phyloP scores from a whole-genome alignment of 768 basidiomycete species.

The Lentinula raphanica region DNA sequence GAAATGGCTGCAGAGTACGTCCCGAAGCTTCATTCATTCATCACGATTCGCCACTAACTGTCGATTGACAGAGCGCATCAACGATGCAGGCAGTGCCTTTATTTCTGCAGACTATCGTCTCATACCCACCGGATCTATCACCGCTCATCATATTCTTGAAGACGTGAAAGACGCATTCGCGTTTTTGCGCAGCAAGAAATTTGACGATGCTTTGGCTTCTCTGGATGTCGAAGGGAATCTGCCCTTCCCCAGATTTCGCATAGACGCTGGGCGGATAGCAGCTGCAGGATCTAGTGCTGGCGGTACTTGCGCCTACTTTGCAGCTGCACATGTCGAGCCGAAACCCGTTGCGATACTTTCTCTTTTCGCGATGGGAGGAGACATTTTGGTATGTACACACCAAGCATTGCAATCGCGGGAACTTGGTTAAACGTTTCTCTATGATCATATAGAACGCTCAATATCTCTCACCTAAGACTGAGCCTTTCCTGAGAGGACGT shows the following conservation, averaged over 20 bases:
- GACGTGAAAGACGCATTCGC: slow-evolving; percentile 54
- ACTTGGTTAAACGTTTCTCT: not conserved
- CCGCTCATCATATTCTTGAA: slow-evolving; percentile 50
- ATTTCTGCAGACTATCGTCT: slow-evolving; percentile 63
- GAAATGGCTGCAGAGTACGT: slow-evolving; percentile 51
- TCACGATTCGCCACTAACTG: not conserved
- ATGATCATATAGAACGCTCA: not conserved
- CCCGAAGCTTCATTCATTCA: not conserved
- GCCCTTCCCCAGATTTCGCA: slow-evolving; percentile 18
- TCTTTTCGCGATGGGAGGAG: slow-evolving; percentile 59
- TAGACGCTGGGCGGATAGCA: slow-evolving; percentile 41
- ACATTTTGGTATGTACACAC: slow-evolving; percentile 38
- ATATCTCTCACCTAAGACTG: not conserved
- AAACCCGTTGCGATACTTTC: slow-evolving; percentile 51
- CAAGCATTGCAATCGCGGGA: not conserved
- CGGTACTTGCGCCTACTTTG: slow-evolving; percentile 58
- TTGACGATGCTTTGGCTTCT: slow-evolving; percentile 9
- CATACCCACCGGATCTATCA: slow-evolving; percentile 40
- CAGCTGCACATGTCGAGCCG: slow-evolving; percentile 49
- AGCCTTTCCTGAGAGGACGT: not conserved
- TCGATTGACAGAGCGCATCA: slow-evolving; percentile 37
- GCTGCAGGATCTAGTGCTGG: slow-evolving; percentile 59
- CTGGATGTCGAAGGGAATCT: not conserved
- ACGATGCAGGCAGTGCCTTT: slow-evolving; percentile 44
- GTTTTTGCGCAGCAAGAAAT: slow-evolving; percentile 30